Conservation (phyloP, 148 eudicot genomes). For the Arctostaphylos glauca region DNA sequence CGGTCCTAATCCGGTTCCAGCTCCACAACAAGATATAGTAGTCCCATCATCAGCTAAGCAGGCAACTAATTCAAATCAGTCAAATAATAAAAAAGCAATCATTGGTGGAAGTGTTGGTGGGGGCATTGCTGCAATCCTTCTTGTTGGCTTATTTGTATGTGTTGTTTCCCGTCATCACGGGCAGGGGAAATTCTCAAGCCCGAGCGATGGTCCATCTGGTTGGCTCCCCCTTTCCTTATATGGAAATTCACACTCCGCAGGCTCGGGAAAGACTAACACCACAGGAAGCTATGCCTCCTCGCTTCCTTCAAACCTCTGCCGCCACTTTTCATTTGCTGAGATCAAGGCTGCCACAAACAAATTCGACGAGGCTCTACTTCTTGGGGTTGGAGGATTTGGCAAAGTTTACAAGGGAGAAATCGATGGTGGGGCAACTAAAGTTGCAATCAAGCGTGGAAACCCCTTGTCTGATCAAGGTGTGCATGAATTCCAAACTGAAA, state of each 20-base stretch:
- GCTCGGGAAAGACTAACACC: slow-evolving; percentile 76
- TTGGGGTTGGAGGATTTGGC: slow-evolving; percentile 97
- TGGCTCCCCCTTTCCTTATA: slow-evolving; percentile 95
- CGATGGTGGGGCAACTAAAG: slow-evolving; percentile 68
- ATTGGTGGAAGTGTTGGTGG: slow-evolving; percentile 85
- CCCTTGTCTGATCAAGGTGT: slow-evolving; percentile 88
- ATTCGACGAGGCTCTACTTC: slow-evolving; percentile 84
- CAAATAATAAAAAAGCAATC: slow-evolving; percentile 34
- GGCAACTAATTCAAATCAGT: slow-evolving; percentile 23
- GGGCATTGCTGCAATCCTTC: slow-evolving; percentile 45
- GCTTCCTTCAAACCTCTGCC: slow-evolving; percentile 81
- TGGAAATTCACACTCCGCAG: slow-evolving; percentile 84
- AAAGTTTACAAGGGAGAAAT: slow-evolving; percentile 87
- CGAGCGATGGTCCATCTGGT: slow-evolving; percentile 80
- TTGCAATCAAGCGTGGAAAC: slow-evolving; percentile 90
- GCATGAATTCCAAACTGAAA: slow-evolving; percentile 93
- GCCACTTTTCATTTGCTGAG: slow-evolving; percentile 88
- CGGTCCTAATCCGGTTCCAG: slow-evolving; percentile 77
- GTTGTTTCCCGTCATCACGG: slow-evolving; percentile 39
- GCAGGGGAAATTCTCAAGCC: slow-evolving; percentile 54
- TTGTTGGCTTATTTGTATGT: slow-evolving; percentile 56
- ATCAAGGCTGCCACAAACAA: slow-evolving; percentile 88
- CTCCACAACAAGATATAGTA: slow-evolving; percentile 37
- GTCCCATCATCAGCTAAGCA: slow-evolving; percentile 17
- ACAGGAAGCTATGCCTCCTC: slow-evolving; percentile 88